phyloP scores from a whole-genome alignment of 2,329 filamentous ascomycete species.

The Penicillium vulpinum region DNA sequence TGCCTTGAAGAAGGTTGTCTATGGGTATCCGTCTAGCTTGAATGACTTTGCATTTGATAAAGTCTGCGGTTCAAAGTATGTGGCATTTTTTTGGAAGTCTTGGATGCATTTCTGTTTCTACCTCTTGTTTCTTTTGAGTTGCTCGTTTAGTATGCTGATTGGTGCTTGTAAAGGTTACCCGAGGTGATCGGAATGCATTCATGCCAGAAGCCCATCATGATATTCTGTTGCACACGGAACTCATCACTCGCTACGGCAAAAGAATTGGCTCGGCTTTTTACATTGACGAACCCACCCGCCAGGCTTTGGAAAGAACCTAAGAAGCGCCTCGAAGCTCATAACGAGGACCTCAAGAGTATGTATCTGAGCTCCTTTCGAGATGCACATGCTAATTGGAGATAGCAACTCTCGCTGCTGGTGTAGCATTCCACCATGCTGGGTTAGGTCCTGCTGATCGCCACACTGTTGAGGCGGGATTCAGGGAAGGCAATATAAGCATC shows the following conservation, averaged over 20 bases:
- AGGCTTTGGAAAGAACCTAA: slow-evolving; percentile 65
- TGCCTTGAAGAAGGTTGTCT: slow-evolving; percentile 71
- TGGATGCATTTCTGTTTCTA: not conserved
- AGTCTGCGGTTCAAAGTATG: slow-evolving; percentile 60
- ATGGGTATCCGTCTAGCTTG: slow-evolving; percentile 62
- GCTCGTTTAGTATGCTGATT: not conserved
- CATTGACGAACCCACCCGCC: slow-evolving; percentile 49
- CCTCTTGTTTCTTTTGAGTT: not conserved
- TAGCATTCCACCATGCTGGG: slow-evolving; percentile 82
- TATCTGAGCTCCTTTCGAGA: not conserved
- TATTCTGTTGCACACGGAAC: slow-evolving; percentile 78
- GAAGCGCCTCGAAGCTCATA: slow-evolving; percentile 53
- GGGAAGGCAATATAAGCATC: slow-evolving; percentile 70
- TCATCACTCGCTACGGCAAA: slow-evolving; percentile 69
- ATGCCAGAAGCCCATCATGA: slow-evolving; percentile 71
- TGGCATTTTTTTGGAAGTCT: not conserved
- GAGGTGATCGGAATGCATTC: slow-evolving; percentile 67
- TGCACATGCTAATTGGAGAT: slow-evolving; percentile 11
- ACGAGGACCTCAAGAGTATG: slow-evolving; percentile 61
- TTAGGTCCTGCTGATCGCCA: slow-evolving; percentile 64
- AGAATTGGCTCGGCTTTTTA: slow-evolving; percentile 67
- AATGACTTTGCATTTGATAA: slow-evolving; percentile 81
- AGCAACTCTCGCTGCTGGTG: slow-evolving; percentile 57
- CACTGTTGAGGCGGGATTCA: slow-evolving; percentile 66
- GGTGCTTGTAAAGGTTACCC: slow-evolving; percentile 54